A percentile compares a stretch with the other conserved stretches of the same genome.
Conservation (phyloP, 768 basidiomycete species). For the Rossbeevera mucosa region DNA sequence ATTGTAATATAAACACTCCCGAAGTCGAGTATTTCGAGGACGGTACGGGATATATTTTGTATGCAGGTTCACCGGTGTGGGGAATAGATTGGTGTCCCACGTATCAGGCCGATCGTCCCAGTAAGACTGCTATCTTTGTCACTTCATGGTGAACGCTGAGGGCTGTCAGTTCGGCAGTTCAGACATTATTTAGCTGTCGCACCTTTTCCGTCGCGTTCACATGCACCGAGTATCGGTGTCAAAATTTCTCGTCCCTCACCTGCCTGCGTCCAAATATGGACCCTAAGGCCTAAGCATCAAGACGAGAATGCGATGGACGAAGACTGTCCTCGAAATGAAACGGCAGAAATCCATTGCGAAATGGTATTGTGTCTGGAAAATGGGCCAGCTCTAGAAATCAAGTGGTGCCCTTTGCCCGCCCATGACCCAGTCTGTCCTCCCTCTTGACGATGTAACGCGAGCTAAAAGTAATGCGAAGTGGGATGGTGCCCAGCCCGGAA, state of each 20-base stretch:
- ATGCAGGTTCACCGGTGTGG: conserved; percentile 87
- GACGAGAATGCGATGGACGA: conserved; percentile 10
- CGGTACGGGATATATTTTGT: conserved; percentile 67
- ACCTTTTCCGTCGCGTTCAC: conserved; percentile 60
- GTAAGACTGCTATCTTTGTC: conserved; percentile 33
- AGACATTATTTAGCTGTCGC: conserved; percentile 85
- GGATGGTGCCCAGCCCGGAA: conserved; percentile 16
- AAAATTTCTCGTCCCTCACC: conserved; percentile 49
- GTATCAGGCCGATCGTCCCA: conserved; percentile 48
- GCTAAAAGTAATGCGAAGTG: conserved; percentile 13
- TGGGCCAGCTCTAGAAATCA: conserved; percentile 74
- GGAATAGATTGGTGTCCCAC: conserved; percentile 93
- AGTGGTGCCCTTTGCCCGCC: conserved; percentile 91
- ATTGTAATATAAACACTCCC: not conserved
- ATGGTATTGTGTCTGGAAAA: conserved; percentile 81
- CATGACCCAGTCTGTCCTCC: conserved; percentile 49
- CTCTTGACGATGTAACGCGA: not conserved
- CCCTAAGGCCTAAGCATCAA: conserved; percentile 30
- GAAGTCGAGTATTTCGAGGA: conserved; percentile 58
- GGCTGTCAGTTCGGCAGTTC: conserved; percentile 42
- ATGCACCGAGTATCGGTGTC: conserved; percentile 63
- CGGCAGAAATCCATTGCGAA: conserved; percentile 59
- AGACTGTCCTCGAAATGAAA: conserved; percentile 23
- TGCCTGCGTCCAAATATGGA: conserved; percentile 89
- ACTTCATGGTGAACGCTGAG: not conserved